Evolutionary conservation across 2,329 filamentous ascomycete species (phyloP), one percentile per base, ranked within the genome.

Genomic region (Coniochaeta sp.): DNA sequence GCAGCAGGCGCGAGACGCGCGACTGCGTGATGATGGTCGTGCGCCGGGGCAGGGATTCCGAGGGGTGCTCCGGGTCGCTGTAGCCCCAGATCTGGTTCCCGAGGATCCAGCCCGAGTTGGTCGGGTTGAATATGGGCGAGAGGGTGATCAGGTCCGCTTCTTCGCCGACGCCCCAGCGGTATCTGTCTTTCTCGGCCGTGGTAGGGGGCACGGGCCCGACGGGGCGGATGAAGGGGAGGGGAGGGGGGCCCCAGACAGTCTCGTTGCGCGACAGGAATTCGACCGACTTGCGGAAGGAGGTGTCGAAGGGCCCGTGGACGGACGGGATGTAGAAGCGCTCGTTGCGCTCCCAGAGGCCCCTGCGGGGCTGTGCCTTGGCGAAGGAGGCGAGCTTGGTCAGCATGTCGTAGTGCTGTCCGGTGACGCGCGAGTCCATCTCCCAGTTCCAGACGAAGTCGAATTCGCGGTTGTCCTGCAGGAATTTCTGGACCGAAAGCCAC

Each of bases 371-470:
- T 62, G 80, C 81, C 71, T 81, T 82, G 28, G 83, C 83, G 75
- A 90, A 91, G 1, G 79, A 73, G 24, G 76, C 74, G 8, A 91
- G 73, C 62, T 86, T 86, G 65, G 88, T 82, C 50, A 91, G 82
- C 64, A 93, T 84, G 66, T 93, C 88, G 72, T 93, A 93, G 74
- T 92, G 87, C 64, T 95, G 89, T 9, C 90, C 90, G 0, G 87
- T 91, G 68, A 89, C 89, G 55, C 91, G 82, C 34, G 88, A 86
- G 69, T 95, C 90, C 74, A 91, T 89, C 70, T 95, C 91, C 90
- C 89, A 93, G 71, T 93, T 93, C 89, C 90, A 95, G 65, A 91
- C 81, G 67, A 84, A 91, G 65, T 93, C 89, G 64, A 90, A 95
- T 67, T 93, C 86, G 0, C 89, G 89, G 67, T 91, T 87, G 57